Evolutionary conservation across 2,329 filamentous ascomycete species (phyloP).

Genomic region (Aspergillus sp.): DNA sequence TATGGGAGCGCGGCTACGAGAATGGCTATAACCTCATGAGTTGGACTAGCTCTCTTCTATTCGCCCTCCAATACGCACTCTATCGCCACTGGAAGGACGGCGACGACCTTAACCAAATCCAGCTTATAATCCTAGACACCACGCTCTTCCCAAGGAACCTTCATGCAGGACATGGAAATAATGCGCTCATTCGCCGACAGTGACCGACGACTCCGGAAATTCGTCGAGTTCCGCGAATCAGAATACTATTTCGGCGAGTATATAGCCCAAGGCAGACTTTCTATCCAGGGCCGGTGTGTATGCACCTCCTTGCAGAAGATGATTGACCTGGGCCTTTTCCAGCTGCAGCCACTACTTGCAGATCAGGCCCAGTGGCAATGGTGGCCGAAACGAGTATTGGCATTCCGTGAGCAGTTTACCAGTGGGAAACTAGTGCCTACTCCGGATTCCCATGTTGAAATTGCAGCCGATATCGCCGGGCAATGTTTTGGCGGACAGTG

Average conservation of each 20-base stretch:
- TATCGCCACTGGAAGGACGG: conserved; percentile 5
- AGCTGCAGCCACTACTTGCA: conserved; percentile 4
- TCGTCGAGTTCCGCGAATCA: conserved; percentile 1
- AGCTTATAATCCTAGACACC: conserved; percentile 11
- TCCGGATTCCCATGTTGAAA: not conserved
- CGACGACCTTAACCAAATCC: not conserved
- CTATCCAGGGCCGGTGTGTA: not conserved
- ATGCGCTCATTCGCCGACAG: not conserved
- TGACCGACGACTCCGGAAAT: not conserved
- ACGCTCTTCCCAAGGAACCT: conserved; percentile 2
- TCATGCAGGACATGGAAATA: conserved; percentile 15
- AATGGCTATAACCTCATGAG: conserved; percentile 11
- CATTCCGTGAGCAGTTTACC: not conserved
- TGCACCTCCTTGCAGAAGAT: conserved; percentile 6
- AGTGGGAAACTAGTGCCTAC: not conserved
- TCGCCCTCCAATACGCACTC: conserved; percentile 12
- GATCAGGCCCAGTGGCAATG: conserved; percentile 3
- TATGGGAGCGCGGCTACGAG: conserved; percentile 5
- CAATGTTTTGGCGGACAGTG: conserved; percentile 4
- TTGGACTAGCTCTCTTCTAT: conserved; percentile 15
- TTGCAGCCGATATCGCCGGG: not conserved
- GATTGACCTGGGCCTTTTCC: conserved; percentile 8
- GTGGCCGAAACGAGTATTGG: conserved; percentile 5
- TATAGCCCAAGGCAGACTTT: conserved; percentile 8
- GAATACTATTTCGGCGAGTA: conserved; percentile 13